Evolutionary conservation across 176 grass and related monocot species (phyloP), one percentile per base, ranked within the genome.

Genomic region (Calamus simplicifolius): DNA sequence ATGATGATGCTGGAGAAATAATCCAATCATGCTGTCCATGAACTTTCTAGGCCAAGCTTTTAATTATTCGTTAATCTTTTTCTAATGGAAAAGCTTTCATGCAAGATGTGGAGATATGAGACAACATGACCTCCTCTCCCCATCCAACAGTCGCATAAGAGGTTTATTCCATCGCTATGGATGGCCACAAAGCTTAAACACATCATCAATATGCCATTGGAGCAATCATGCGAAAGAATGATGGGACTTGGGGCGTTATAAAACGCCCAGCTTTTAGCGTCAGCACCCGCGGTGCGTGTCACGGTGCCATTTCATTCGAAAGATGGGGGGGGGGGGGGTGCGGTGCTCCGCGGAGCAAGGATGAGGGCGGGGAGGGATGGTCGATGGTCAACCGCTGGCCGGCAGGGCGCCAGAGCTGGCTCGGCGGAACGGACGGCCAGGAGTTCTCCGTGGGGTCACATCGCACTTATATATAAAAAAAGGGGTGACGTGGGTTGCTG

Each of bases 221-320:
- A 56, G 54, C 19, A 25, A 56, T 56, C 54, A 56, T 56, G 14
- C 12, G 54, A 25, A 56, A 23, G 54, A 25, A 56, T 56, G 54
- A 13, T 56, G 18, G 54, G 54, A 55, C 53, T 55, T 25, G 53
- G 53, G 21, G 25, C 12, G 1, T 18, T 13, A 55, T 13, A 21
- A 25, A 21, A 21, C 25, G 18, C 19, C 52, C 12, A 3, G n/a
- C 4, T 10, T 3, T 10, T 3, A 5, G 5, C 52, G 52, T 19
- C 52, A 23, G 52, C 18, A 12, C 23, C 5, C 3, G 0, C 10
- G 0, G 35, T 13, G 4, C 54, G 54, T 56, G 54, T 14, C 54
- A 3, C 23, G 3, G 12, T 19, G 0, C 18, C 54, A 25, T 25
- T 56, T 31, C 6, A 31, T 1, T 0, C 21, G 21, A 23, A 5